Base-by-base conservation (phyloP, 2,329 filamentous ascomycete genomes). In the Aspergillus japonicus region DNA sequence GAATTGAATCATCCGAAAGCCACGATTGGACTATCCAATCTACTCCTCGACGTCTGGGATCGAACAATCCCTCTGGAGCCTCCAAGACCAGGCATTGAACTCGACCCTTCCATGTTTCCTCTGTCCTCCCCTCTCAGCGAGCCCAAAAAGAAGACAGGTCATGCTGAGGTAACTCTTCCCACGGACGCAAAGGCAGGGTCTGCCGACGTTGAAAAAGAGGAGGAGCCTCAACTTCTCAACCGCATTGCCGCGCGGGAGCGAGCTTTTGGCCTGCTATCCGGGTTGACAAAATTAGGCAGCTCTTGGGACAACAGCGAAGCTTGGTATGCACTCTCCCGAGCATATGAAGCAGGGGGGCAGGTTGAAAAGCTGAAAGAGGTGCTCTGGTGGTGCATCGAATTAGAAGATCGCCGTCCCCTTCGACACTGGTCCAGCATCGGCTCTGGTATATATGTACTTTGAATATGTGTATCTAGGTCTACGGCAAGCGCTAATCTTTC, bases 301-400 rank as follows among this genome's bases (percentile, higher is more conserved):
- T 91, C 92, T 0, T 99, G 95, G 95, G 94, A 97, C 75, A 86
- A 89, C 73, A 88, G 91, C 0, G 95, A 98, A 72, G 95, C 94
- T 5, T 99, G 95, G 95, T 94, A 92, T 70, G 86, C 89, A 4
- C 83, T 99, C 35, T 91, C 92, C 0, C 83, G 92, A 63, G 92
- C 91, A 10, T 91, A 97, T 70, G 95, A 99, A 75, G 87, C 92
- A 71, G 90, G 91, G 59, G 90, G 89, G 0, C 91, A 96, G 78
- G 77, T 86, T 1, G 90, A 95, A 42, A 96, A 94, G 80, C 90
- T 95, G 14, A 96, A 93, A 78, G 90, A 95, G 67, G 92, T 93
- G 50, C 82, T 98, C 6, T 98, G 95, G 95, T 98, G 94, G 92
- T 96, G 93, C 68, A 90, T 99, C 12, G 92, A 97, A 76, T 81